Evolutionary conservation across 495 filamentous ascomycete genomes (phyloP), one percentile per base, ranked within the genome.

Genomic region (Gamarada debralockiae): DNA sequence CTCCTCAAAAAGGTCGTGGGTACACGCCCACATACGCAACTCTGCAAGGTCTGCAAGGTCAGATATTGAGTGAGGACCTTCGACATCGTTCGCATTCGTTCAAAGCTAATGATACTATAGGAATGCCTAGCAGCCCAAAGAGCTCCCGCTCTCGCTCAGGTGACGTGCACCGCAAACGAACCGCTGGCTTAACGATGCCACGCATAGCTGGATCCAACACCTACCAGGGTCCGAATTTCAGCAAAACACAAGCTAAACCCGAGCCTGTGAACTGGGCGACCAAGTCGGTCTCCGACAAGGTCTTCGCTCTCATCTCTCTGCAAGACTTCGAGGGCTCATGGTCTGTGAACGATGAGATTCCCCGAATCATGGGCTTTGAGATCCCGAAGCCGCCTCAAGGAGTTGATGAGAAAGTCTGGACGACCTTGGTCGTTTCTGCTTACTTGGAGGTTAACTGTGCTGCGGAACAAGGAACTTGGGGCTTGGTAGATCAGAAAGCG

Each of bases 271-370:
- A 50, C 46, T 52, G 20, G 36, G 13, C 20, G 10, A 24, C 38
- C 15, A 44, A 27, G 38, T 33, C 41, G 8, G 3, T 50, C 13
- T 6, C 24, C 0, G 46, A 56, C 13, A 62, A 61, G 39, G 34
- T 65, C 5, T 41, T 63, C 8, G 37, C 33, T 0, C 52, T 82
- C 0, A 72, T 82, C 15, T 48, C 29, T 0, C 55, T 79, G 24
- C 80, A 84, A 61, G 58, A 58, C 15, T 82, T 83, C 48, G 63
- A 70, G 2, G 80, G 80, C 0, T 67, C 57, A 33, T 82, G 76
- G 77, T 67, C 61, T 50, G 47, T 27, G 20, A 48, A 25, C 6
- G 37, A 10, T 2, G 18, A 48, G n/a, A 27, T 67, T 9, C 17
- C 51, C 0, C 31, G 31, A 5, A 37, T 73, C 12, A 38, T 71